Base-by-base conservation (phyloP, 257 asterid genomes). In the Orobanche coerulescens region DNA sequence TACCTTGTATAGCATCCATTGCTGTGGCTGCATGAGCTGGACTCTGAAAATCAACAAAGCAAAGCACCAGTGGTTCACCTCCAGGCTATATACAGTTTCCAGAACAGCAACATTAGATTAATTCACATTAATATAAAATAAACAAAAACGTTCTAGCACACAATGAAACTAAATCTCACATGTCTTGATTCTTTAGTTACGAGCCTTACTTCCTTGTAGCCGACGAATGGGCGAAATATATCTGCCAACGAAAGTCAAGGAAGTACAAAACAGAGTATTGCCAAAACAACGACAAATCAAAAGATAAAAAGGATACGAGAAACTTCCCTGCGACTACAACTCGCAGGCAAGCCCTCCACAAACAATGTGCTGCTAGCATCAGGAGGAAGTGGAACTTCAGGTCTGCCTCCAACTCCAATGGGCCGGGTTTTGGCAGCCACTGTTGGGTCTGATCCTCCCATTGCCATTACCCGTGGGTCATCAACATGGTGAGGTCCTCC, bases 1-100 rank as follows among this genome's bases (percentile, higher is more conserved):
- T 53, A 86, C 95, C 95, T 81, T 89, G 87, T 54, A 84, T 72
- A 40, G 92, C 85, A 52, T 81, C 87, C 95, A 82, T 74, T 0
- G 95, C 92, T 20, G 91, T 81, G 59, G 92, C 95, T 26, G 97
- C 94, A 79, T 83, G 85, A 52, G 89, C 84, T 69, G 95, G 94
- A 67, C 85, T 84, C 58, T 61, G 62, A 70, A 89, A 89, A 74
- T 89, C 95, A 75, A 86, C 94, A 39, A 89, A 84, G 75, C 97
- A 86, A 53, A 86, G 91, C 42, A 82, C 82, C 62, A 86, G 68
- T 1, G 86, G 89, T 5, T 84, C 86, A 13, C 90, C 94, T 30
- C 87, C 90, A 57, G 82, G 43, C 95, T 89, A 83, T 75, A 81
- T 43, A n/a, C 39, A 59, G 42, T 62, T 69, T 64, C 30, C 15